Percentiles rank a stretch among this genome's conserved stretches.
phyloP scores from a whole-genome alignment of 1,284 basidiomycete genomes.

The Takashimella koratensis region DNA sequence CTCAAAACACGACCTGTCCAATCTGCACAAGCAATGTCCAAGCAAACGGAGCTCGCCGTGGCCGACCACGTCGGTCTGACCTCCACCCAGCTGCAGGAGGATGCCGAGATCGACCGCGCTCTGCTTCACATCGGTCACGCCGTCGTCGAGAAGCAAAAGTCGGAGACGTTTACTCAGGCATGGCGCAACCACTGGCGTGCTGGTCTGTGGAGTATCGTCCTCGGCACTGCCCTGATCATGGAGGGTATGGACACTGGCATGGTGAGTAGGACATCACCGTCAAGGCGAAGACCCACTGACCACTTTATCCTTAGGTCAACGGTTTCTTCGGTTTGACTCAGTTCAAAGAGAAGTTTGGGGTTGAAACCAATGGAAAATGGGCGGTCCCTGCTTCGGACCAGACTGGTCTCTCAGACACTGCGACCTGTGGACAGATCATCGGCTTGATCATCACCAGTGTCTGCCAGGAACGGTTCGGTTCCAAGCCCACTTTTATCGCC shows the following conservation, averaged over 20 bases:
- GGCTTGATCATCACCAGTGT: slow-evolving; percentile 33
- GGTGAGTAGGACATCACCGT: slow-evolving; percentile 9
- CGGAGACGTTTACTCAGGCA: slow-evolving; percentile 7
- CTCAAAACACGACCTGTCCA: too few species aligned
- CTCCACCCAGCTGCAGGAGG: not conserved
- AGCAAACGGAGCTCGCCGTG: not conserved
- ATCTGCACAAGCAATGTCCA: not conserved
- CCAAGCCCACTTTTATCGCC: slow-evolving; percentile 35
- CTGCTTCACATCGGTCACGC: slow-evolving; percentile 5
- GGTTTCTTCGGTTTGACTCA: slow-evolving; percentile 1
- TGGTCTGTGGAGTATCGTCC: slow-evolving; percentile 35
- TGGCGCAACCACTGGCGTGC: slow-evolving; percentile 2
- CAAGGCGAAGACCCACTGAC: not conserved
- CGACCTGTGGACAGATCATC: not conserved
- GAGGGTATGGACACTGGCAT: slow-evolving; percentile 36
- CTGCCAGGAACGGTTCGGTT: slow-evolving; percentile 38
- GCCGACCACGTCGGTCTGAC: slow-evolving; percentile 9
- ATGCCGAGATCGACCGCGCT: slow-evolving; percentile 2
- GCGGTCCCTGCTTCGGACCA: slow-evolving; percentile 1
- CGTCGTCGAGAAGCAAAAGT: slow-evolving; percentile 9
- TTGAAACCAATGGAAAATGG: not conserved
- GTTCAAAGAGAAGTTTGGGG: slow-evolving; percentile 1
- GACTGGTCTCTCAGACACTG: slow-evolving; percentile 1
- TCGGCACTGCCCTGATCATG: slow-evolving; percentile 47
- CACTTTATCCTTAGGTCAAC: not conserved